Conservation (phyloP, 1,139 yeast genomes). For the Protomyces inundatus region DNA sequence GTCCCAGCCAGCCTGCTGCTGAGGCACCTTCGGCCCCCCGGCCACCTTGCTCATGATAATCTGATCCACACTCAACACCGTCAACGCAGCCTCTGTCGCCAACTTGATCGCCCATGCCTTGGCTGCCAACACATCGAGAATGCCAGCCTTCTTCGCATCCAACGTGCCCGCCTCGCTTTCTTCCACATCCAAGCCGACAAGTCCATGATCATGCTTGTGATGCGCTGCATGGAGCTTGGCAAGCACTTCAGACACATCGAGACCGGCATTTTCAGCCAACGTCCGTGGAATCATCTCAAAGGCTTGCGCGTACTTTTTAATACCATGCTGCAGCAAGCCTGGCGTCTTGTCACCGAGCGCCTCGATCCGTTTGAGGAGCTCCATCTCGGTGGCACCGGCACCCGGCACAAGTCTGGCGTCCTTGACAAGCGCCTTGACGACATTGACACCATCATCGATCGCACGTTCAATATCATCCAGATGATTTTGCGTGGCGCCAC, state of each 20-base stretch:
- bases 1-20: conserved; percentile 30
- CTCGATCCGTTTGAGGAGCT: conserved; percentile 70
- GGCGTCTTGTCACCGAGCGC: conserved; percentile 90
- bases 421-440: conserved; percentile 80
- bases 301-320: conserved; percentile 88
- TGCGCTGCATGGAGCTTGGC: conserved; percentile 88
- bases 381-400: conserved; percentile 96
- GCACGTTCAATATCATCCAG: conserved; percentile 95
- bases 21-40: conserved; percentile 31
- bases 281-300: conserved; percentile 92
- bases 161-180: conserved; percentile 53
- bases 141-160: conserved; percentile 63
- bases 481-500: conserved; percentile 96
- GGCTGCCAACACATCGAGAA: conserved; percentile 72
- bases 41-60: conserved; percentile 74
- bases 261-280: conserved; percentile 89
- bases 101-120: conserved; percentile 84
- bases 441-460: conserved; percentile 92
- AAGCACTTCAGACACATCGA: conserved; percentile 80
- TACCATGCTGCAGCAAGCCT: conserved; percentile 86
- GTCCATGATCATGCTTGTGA: conserved; percentile 44
- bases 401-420: conserved; percentile 82
- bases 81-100: conserved; percentile 92
- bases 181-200: conserved; percentile 69
- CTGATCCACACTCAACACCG: conserved; percentile 85